phyloP scores from a whole-genome alignment of 2,329 filamentous ascomycete species.

The Epichloe brachyelytri region DNA sequence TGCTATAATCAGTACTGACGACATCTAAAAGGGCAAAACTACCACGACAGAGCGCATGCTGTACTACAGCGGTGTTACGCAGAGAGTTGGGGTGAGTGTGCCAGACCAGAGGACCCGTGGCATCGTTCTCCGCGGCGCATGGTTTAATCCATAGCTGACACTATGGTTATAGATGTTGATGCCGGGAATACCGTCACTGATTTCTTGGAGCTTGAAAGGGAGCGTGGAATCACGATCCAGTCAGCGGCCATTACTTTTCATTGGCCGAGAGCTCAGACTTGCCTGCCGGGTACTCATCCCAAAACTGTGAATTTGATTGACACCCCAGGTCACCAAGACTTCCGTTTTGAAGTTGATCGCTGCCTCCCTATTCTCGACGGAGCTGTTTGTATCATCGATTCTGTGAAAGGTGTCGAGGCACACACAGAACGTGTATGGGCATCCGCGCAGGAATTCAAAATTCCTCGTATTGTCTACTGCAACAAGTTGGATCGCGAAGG shows the following conservation, averaged over 20 bases:
- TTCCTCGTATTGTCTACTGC: conserved; percentile 67
- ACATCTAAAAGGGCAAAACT: conserved; percentile 60
- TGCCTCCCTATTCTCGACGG: conserved; percentile 82
- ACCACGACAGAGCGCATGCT: conserved; percentile 99
- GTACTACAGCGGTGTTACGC: conserved; percentile 84
- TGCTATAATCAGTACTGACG: not conserved
- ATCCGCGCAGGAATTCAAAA: conserved; percentile 73
- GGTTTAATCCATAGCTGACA: not conserved
- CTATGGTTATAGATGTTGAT: conserved; percentile 56
- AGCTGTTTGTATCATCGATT: conserved; percentile 85
- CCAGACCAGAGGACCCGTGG: not conserved
- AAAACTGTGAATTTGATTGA: conserved; percentile 87
- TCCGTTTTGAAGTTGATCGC: conserved; percentile 89
- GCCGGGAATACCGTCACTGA: conserved; percentile 95
- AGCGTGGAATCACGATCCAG: conserved; percentile 92
- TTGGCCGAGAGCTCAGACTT: conserved; percentile 57
- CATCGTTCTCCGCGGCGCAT: not conserved
- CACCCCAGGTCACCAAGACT: conserved; percentile 93
- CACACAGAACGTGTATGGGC: conserved; percentile 96
- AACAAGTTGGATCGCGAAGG: conserved; percentile 72
- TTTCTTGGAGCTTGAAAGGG: conserved; percentile 84
- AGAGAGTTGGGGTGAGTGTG: conserved; percentile 57
- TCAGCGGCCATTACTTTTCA: conserved; percentile 91
- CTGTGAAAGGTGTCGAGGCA: conserved; percentile 86
- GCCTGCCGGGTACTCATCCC: conserved; percentile 26